Evolutionary conservation across 345 rosid species (phyloP).

Genomic region (Eucalyptus sp.): DNA sequence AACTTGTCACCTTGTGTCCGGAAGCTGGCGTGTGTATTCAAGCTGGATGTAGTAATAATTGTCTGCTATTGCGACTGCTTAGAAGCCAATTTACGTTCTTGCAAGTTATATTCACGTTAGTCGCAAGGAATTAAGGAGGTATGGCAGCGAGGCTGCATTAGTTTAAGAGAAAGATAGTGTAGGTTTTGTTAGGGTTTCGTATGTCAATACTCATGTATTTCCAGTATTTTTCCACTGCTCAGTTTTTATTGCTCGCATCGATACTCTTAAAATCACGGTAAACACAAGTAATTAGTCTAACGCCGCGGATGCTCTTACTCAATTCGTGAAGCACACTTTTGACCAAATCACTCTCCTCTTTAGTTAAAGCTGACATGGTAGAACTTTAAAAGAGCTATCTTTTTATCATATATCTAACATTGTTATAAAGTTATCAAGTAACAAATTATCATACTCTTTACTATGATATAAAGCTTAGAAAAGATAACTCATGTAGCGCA

Average conservation of each 20-base stretch:
- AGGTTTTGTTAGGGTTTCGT: neutral
- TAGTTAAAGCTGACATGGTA: neutral
- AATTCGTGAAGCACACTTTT: neutral
- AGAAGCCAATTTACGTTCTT: neutral
- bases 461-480: neutral
- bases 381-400: neutral
- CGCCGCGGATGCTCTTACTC: neutral
- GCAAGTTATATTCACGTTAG: neutral
- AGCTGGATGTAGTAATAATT: neutral
- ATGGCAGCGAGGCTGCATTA: neutral
- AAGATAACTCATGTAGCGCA: neutral
- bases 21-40: neutral
- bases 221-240: neutral
- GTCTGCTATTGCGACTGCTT: neutral
- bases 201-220: neutral
- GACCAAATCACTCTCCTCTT: neutral
- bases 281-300: neutral
- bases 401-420: neutral
- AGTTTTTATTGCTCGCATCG: neutral
- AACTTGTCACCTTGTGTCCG: neutral
- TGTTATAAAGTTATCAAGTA: neutral
- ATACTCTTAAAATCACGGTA: neutral
- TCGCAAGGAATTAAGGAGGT: neutral
- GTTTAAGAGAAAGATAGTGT: neutral
- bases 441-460: neutral